Evolutionary conservation across 2,329 filamentous ascomycete species (phyloP), one percentile per base, ranked within the genome.

Genomic region (Neoscytalidium dimidiatum): DNA sequence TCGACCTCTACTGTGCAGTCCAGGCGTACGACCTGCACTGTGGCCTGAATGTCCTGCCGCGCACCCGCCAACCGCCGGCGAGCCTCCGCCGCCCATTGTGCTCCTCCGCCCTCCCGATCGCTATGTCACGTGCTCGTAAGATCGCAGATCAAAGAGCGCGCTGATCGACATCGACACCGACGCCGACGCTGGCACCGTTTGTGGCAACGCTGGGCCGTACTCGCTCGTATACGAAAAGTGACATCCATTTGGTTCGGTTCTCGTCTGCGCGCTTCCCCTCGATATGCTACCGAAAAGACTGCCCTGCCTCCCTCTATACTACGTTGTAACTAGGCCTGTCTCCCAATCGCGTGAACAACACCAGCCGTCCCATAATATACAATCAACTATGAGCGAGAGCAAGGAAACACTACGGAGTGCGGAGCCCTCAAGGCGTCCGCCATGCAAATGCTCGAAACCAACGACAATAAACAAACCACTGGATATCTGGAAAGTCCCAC

Each of bases 401-500:
- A 35, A 56, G 19, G 21, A 64, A 44, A 44, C 14, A 44, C 19
- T n/a, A 35, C 38, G 21, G 48, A 19, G 23, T 44, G 35, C 29
- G 19, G 51, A 28, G 38, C 49, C 62, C 14, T 46, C 46, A 26
- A 64, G 63, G 48, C 62, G 35, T 35, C 46, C 44, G 21, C 48
- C 53, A 64, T 64, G 63, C 63, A 56, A 33, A 64, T 64, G 62
- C 62, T 31, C 28, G 33, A 48, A 64, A 64, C 38, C 38, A 64
- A 64, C 63, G 38, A 64, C 44, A 51, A 31, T 21, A 64, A 49
- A 52, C 38, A 58, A 48, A 56, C 41, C 21, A 64, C 49, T 64
- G 63, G 63, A 64, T 64, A 64, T 64, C 63, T 64, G 63, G 43
- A 38, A 64, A 64, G 60, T 31, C 9, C 51, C 62, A 41, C 62